Evolutionary conservation across 2,329 filamentous ascomycete species (phyloP), one percentile per base, ranked within the genome.

Genomic region (Sarocladium brachiariae): DNA sequence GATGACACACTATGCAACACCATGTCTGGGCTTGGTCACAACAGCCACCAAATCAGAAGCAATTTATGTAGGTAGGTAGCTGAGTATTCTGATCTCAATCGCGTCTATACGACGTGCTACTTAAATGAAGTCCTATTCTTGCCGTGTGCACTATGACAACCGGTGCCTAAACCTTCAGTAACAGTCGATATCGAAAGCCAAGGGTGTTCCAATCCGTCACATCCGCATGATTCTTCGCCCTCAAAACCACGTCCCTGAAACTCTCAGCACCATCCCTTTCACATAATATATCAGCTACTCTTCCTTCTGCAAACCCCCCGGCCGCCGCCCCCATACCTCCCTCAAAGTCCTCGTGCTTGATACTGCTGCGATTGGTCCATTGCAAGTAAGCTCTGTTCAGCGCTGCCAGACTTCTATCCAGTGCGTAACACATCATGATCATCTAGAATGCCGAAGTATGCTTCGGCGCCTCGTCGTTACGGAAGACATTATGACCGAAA

Each of bases 111-210:
- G n/a, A n/a, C n/a, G n/a, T n/a, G n/a, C n/a, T n/a, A n/a, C n/a
- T n/a, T n/a, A n/a, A n/a, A n/a, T n/a, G n/a, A n/a, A n/a, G n/a
- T n/a, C n/a, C n/a, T n/a, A n/a, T n/a, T n/a, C n/a, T n/a, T n/a
- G n/a, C n/a, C n/a, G n/a, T n/a, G n/a, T n/a, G n/a, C n/a, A n/a
- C n/a, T n/a, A n/a, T n/a, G n/a, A n/a, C n/a, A n/a, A n/a, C n/a
- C n/a, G n/a, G n/a, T n/a, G n/a, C n/a, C n/a, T n/a, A n/a, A n/a
- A n/a, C n/a, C n/a, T n/a, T n/a, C n/a, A n/a, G n/a, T n/a, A n/a
- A 77, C 23, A 77, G 58, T 24, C 80, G 71, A 62, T 84, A 84
- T 37, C 78, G 71, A 54, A 83, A 84, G 0, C 80, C 80, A 16
- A 71, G 60, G 1, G 72, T 80, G 33, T 80, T 72, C 74, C 77